phyloP scores from a whole-genome alignment of 257 asterid species.

The Nicotiana otophora region DNA sequence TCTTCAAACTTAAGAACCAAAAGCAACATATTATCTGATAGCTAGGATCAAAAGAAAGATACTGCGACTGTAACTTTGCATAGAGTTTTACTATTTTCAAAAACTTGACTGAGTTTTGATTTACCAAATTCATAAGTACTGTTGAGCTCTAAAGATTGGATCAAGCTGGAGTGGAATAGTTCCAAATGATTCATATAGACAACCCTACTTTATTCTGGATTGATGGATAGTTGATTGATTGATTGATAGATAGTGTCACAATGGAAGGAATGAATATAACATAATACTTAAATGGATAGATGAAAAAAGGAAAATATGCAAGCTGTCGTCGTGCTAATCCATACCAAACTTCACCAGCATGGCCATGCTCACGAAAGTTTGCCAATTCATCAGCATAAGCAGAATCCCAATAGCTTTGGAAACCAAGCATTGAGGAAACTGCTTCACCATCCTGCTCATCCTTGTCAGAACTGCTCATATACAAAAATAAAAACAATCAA shows the following conservation, averaged over 20 bases:
- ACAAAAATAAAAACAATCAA: slow-evolving; percentile 3
- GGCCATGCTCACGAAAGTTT: slow-evolving; percentile 90
- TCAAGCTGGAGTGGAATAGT: background rate
- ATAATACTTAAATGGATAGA: background rate
- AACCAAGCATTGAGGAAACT: slow-evolving; percentile 79
- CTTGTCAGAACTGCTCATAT: slow-evolving; percentile 70
- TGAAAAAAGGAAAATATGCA: background rate
- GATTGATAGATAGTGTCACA: background rate
- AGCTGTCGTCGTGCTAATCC: slow-evolving; percentile 4
- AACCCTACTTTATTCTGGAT: background rate
- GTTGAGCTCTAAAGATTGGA: background rate
- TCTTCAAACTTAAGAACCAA: background rate
- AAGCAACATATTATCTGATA: background rate
- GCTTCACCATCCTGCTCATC: slow-evolving; percentile 84
- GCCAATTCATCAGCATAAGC: slow-evolving; percentile 83
- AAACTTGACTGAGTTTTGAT: background rate
- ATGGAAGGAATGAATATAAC: background rate
- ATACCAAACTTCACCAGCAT: slow-evolving; percentile 94
- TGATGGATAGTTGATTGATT: background rate
- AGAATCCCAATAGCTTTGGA: slow-evolving; percentile 96
- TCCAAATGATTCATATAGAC: background rate
- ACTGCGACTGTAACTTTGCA: background rate
- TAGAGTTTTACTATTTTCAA: background rate
- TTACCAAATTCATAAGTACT: background rate
- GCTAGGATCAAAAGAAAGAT: background rate